Base-by-base conservation (phyloP, 2,329 filamentous ascomycete genomes). In the Fusarium buharicum region DNA sequence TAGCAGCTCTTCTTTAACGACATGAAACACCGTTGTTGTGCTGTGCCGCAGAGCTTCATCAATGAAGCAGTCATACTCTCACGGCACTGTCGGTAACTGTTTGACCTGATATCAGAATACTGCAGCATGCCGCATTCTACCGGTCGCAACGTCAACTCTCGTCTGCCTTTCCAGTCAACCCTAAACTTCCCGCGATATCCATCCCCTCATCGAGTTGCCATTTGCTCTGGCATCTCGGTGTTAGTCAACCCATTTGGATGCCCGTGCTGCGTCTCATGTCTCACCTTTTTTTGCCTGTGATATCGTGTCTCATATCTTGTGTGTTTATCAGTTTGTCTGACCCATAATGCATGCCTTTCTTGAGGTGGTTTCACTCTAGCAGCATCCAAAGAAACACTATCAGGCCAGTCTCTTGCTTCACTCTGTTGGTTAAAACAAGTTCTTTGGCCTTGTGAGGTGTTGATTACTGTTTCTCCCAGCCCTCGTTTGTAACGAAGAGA, bases 1-100 rank as follows among this genome's bases (percentile, higher is more conserved):
- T 64, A 64, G 60, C 43, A 64, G 50, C 38, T 64, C 60, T 47
- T 50, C 49, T 63, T 64, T 24, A 61, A 56, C 30, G 55, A 64
- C 49, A 58, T 64, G 61, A 64, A 65, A 64, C 61, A 51, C 41
- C 47, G 46, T 53, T 47, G 53, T 39, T 53, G 38, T 51, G 46
- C 61, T 64, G 61, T 40, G 51, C 51, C 55, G 56, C 48, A 40
- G 47, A 48, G 22, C 50, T 47, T 39, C 16, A 37, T 41, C 28
- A 20, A 45, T 39, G 31, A 49, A 43, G 24, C 43, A 27, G 14
- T 38, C 31, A 18, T 45, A 31, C 24, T 55, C 27, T 50, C 31
- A 30, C 28, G 17, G 39, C 12, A 31, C 43, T 31, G 27, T 18
- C 14, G 18, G 22, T 9, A 51, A 11, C 31, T 17, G 13, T 16